Conservation (phyloP, 345 rosid genomes). For the Sapria himalayana region DNA sequence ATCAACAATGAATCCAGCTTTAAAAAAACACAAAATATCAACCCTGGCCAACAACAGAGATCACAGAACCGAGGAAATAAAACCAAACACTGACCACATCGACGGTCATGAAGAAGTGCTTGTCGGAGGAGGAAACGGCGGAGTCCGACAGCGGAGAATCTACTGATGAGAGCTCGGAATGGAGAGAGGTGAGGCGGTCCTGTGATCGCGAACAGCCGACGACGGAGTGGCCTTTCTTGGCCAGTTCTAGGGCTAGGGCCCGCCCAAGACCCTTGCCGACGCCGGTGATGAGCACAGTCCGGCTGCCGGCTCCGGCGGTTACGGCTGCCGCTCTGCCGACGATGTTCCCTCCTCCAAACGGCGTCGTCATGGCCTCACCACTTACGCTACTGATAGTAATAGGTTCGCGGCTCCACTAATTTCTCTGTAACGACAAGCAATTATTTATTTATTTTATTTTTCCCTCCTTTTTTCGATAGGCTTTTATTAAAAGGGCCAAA, state of each 20-base stretch:
- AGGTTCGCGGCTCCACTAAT: too few species aligned
- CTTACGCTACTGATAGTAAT: neutral
- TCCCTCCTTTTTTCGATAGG: too few species aligned
- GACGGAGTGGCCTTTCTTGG: slow-evolving; percentile 66
- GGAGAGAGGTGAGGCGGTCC: slow-evolving; percentile 52
- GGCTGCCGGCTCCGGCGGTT: slow-evolving; percentile 11
- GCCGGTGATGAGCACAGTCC: slow-evolving; percentile 59
- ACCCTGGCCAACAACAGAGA: too few species aligned
- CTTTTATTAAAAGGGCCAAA: too few species aligned
- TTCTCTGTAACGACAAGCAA: too few species aligned
- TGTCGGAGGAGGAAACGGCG: slow-evolving; percentile 1
- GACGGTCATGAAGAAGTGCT: slow-evolving; percentile 52
- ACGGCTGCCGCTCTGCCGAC: slow-evolving; percentile 10
- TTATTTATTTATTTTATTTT: too few species aligned
- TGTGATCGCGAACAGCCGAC: slow-evolving; percentile 83
- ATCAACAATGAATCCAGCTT: too few species aligned
- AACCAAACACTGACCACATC: slow-evolving; percentile 32
- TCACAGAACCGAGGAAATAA: too few species aligned
- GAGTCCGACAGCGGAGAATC: too few species aligned
- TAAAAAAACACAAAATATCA: too few species aligned
- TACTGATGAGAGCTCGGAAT: slow-evolving; percentile 30
- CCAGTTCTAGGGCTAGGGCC: slow-evolving; percentile 74
- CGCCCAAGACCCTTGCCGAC: slow-evolving; percentile 74
- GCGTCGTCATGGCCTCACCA: slow-evolving; percentile 11
- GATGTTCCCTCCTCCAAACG: slow-evolving; percentile 13